phyloP scores from a whole-genome alignment of 139 green algal species.

The Mychonastes homosphaera region DNA sequence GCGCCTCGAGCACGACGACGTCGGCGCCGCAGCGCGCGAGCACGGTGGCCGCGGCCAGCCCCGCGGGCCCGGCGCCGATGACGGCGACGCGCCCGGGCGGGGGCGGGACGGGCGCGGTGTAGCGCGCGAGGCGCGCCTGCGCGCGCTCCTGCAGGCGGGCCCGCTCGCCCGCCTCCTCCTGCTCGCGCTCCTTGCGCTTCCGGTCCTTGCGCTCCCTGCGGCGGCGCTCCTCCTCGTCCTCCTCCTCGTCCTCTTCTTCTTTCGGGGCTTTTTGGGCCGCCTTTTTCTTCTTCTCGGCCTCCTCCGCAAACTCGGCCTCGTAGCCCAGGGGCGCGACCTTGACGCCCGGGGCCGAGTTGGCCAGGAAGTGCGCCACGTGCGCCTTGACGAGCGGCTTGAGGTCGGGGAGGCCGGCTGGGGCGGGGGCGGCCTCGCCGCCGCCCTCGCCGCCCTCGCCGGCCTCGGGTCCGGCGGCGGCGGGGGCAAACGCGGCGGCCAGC shows the following conservation, averaged over 20 bases:
- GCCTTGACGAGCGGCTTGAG: slow-evolving; percentile 38
- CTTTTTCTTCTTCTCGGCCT: neutral
- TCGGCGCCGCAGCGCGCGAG: slow-evolving; percentile 50
- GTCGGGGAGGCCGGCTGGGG: slow-evolving; percentile 18
- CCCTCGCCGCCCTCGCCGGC: too few species aligned
- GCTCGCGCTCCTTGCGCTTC: neutral
- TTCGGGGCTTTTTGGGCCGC: too few species aligned
- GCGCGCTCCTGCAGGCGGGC: neutral
- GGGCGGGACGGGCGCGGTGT: neutral
- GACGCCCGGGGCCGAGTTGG: slow-evolving; percentile 20
- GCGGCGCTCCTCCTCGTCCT: neutral
- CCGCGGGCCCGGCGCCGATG: slow-evolving; percentile 67
- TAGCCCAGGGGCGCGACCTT: slow-evolving; percentile 17
- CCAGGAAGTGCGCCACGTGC: slow-evolving; percentile 36
- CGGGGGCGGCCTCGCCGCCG: too few species aligned
- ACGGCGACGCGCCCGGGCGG: slow-evolving; percentile 43
- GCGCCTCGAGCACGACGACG: slow-evolving; percentile 72
- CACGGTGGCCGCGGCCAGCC: slow-evolving; percentile 58
- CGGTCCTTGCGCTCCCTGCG: slow-evolving; percentile 1
- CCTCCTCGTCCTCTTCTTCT: neutral
- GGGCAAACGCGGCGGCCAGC: slow-evolving; percentile 33
- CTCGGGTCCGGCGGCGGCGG: slow-evolving; percentile 27
- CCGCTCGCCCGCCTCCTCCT: slow-evolving; percentile 1
- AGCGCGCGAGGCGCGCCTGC: neutral
- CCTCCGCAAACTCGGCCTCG: slow-evolving; percentile 13